Conservation (phyloP, 345 rosid genomes). For the Lepidium africanum region DNA sequence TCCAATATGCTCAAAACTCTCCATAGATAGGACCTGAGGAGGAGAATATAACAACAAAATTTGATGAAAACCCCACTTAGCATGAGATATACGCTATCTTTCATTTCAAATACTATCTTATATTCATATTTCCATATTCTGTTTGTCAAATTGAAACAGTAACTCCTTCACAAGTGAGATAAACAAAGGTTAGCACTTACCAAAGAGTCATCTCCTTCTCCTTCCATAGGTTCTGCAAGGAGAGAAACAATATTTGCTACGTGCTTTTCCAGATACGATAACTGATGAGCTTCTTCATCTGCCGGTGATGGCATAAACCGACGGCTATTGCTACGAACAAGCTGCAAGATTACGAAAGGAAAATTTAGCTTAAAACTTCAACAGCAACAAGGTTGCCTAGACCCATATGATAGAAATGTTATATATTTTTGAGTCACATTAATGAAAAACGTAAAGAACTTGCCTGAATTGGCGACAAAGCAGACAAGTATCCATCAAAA, state of each 20-base stretch:
- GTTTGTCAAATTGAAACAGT: not conserved
- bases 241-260: slow-evolving; percentile 75
- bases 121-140: not conserved
- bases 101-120: not conserved
- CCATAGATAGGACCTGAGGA: slow-evolving; percentile 76
- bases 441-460: not conserved
- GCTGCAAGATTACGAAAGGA: slow-evolving; percentile 44
- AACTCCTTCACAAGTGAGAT: not conserved
- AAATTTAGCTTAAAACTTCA: not conserved
- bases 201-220: slow-evolving; percentile 73
- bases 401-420: not conserved
- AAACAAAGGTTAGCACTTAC: slow-evolving; percentile 41
- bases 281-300: slow-evolving; percentile 97
- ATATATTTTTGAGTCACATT: not conserved
- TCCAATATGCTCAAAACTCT: slow-evolving; percentile 95
- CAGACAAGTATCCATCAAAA: slow-evolving; percentile 90
- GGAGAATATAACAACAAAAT: not conserved
- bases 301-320: slow-evolving; percentile 88
- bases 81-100: not conserved
- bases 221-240: slow-evolving; percentile 77
- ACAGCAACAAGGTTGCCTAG: not conserved
- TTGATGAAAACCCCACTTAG: not conserved
- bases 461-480: slow-evolving; percentile 93
- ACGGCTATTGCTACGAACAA: slow-evolving; percentile 90
- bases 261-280: slow-evolving; percentile 93